Evolutionary conservation across 2,329 filamentous ascomycete species (phyloP).

Genomic region (Penicillium sp.): DNA sequence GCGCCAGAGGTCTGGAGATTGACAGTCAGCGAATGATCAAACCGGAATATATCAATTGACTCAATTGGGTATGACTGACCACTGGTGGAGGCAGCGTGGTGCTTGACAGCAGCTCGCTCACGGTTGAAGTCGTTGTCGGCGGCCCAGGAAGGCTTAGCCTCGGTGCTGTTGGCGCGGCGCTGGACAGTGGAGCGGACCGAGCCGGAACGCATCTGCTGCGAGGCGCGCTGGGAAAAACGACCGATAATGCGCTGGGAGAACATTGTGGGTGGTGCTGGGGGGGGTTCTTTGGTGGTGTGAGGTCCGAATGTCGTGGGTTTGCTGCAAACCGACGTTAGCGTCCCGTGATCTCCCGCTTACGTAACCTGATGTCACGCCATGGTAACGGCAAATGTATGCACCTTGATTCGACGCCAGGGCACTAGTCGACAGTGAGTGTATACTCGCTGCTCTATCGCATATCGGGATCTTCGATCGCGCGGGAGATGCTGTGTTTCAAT

Average conservation of each 20-base stretch:
- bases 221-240: conserved; percentile 65
- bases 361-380: conserved; percentile 25
- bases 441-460: neutral
- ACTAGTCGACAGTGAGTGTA: neutral
- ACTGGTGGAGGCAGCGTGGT: conserved; percentile 81
- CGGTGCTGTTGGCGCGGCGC: conserved; percentile 70
- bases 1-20: conserved; percentile 77
- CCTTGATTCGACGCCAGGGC: neutral
- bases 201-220: conserved; percentile 59
- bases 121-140: conserved; percentile 90
- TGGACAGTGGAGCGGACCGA: conserved; percentile 61
- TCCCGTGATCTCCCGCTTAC: conserved; percentile 30
- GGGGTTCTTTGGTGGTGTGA: conserved; percentile 24
- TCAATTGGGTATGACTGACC: conserved; percentile 58
- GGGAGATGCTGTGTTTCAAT: conserved; percentile 10
- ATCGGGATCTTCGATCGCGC: neutral
- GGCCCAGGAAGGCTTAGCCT: conserved; percentile 58
- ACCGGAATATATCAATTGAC: conserved; percentile 7
- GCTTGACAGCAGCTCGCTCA: conserved; percentile 86
- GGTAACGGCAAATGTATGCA: neutral
- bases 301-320: conserved; percentile 24
- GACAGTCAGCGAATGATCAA: conserved; percentile 28
- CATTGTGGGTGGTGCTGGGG: conserved; percentile 53
- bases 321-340: conserved; percentile 27
- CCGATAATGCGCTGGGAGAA: conserved; percentile 63